phyloP scores from a whole-genome alignment of 2,329 filamentous ascomycete species.

The Ophidiomyces ophidiicola region DNA sequence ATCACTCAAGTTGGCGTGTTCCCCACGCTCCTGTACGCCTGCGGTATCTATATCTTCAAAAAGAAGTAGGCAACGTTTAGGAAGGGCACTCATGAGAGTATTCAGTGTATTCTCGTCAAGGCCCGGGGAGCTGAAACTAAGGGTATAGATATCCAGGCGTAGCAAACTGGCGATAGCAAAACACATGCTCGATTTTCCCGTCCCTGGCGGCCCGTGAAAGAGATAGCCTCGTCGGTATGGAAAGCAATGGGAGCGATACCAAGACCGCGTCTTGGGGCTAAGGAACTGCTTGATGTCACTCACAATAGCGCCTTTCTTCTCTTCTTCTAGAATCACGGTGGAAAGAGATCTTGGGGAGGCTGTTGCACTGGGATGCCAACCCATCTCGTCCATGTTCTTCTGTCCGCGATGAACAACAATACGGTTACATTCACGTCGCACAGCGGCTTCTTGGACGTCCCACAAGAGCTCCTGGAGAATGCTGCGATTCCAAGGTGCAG shows the following conservation, averaged over 20 bases:
- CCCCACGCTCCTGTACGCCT: constrained; percentile 44
- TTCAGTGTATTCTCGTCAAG: constrained; percentile 55
- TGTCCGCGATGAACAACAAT: constrained; percentile 31
- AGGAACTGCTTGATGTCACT: constrained; percentile 46
- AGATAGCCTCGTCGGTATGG: constrained; percentile 77
- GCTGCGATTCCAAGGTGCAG: constrained; percentile 25
- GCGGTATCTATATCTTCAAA: constrained; percentile 67
- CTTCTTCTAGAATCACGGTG: constrained; percentile 42
- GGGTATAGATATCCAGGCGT: constrained; percentile 58
- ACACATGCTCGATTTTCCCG: constrained; percentile 62
- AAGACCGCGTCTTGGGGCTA: constrained; percentile 44
- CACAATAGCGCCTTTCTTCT: constrained; percentile 40
- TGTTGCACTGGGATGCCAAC: constrained; percentile 30
- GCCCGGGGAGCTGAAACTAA: constrained; percentile 51
- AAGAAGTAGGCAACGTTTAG: constrained; percentile 57
- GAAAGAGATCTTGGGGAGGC: constrained; percentile 41
- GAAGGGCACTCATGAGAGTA: constrained; percentile 53
- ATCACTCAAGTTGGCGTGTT: constrained; percentile 13
- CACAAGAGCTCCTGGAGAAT: constrained; percentile 26
- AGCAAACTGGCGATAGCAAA: constrained; percentile 60
- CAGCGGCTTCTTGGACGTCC: constrained; percentile 28
- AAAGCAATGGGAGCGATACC: constrained; percentile 73
- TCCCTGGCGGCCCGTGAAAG: constrained; percentile 67
- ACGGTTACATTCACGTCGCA: constrained; percentile 26
- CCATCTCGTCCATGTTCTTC: constrained; percentile 14